Percentiles rank a stretch among this genome's conserved stretches.
Evolutionary conservation across 805 yeast genomes (phyloP).

Genomic region (Candida ulmi): DNA sequence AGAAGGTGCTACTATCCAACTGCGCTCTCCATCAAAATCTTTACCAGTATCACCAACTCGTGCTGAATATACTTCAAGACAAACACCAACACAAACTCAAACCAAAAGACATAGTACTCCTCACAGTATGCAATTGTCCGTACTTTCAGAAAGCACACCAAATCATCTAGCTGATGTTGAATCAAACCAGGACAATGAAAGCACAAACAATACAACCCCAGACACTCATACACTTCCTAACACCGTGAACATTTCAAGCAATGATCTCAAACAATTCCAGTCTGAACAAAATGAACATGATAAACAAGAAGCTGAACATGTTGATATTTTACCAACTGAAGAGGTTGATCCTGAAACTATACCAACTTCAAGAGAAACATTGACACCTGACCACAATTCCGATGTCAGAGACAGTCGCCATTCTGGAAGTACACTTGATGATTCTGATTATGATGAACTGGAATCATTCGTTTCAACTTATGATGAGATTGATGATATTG

Average conservation of each 20-base stretch:
- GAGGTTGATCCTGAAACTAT: not conserved
- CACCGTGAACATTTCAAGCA: not conserved
- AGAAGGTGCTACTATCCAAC: not conserved
- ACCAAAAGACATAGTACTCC: too few species aligned
- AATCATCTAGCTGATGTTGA: slow-evolving; percentile 1
- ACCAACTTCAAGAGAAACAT: too few species aligned
- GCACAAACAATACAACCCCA: not conserved
- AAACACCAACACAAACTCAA: too few species aligned
- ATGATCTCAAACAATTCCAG: not conserved
- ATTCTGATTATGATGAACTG: slow-evolving; percentile 2
- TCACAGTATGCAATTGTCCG: not conserved
- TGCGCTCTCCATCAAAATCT: not conserved
- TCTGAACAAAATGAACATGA: too few species aligned
- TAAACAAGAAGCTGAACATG: not conserved
- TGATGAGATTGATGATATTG: slow-evolving; percentile 7
- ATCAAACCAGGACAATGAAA: slow-evolving; percentile 2
- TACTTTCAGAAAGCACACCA: slow-evolving; percentile 1
- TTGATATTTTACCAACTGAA: not conserved
- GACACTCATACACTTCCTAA: not conserved
- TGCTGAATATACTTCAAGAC: too few species aligned
- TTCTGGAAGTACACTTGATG: slow-evolving; percentile 10
- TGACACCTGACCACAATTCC: too few species aligned
- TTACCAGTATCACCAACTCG: too few species aligned
- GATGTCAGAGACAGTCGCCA: slow-evolving; percentile 6
- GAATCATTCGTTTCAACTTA: slow-evolving; percentile 17